Conservation (phyloP, 2,329 filamentous ascomycete species). For the Didymella pomorum region DNA sequence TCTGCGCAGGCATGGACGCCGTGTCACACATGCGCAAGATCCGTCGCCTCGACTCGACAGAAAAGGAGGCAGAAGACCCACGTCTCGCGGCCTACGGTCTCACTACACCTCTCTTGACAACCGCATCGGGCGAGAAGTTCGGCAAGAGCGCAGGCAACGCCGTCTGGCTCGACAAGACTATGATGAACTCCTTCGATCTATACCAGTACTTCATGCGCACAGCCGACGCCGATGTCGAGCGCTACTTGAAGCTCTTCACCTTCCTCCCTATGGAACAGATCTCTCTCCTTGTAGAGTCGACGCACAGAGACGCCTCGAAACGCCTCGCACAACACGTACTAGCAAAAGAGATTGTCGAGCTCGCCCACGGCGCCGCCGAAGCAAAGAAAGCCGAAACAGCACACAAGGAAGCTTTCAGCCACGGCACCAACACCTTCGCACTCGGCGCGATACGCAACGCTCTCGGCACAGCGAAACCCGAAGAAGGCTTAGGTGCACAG, state of each 20-base stretch:
- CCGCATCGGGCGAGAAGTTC: conserved; percentile 85
- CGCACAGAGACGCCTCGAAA: conserved; percentile 71
- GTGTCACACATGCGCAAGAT: conserved; percentile 74
- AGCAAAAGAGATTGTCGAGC: conserved; percentile 79
- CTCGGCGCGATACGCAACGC: conserved; percentile 36
- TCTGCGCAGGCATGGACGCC: conserved; percentile 85
- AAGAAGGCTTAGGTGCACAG: conserved; percentile 8
- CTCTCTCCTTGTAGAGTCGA: conserved; percentile 69
- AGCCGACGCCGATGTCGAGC: conserved; percentile 81
- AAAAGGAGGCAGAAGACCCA: conserved; percentile 44
- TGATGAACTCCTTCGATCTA: conserved; percentile 84
- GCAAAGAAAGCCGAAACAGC: conserved; percentile 69
- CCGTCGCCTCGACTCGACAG: conserved; percentile 20
- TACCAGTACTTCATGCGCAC: conserved; percentile 89
- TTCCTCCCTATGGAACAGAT: conserved; percentile 81
- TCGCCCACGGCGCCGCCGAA: conserved; percentile 75
- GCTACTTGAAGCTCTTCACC: conserved; percentile 86
- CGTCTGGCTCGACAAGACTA: conserved; percentile 84
- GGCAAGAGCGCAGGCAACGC: conserved; percentile 96
- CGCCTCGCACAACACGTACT: conserved; percentile 83
- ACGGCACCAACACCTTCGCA: conserved; percentile 42
- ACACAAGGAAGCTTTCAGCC: conserved; percentile 59
- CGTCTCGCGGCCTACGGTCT: conserved; percentile 74
- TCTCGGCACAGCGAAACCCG: conserved; percentile 18
- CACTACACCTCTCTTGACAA: conserved; percentile 89